These are phyloP conservation scores for Venturia pyrina DNA, from an alignment of 2,329 filamentous ascomycete genomes.

Conservation along the genomic window DNA sequence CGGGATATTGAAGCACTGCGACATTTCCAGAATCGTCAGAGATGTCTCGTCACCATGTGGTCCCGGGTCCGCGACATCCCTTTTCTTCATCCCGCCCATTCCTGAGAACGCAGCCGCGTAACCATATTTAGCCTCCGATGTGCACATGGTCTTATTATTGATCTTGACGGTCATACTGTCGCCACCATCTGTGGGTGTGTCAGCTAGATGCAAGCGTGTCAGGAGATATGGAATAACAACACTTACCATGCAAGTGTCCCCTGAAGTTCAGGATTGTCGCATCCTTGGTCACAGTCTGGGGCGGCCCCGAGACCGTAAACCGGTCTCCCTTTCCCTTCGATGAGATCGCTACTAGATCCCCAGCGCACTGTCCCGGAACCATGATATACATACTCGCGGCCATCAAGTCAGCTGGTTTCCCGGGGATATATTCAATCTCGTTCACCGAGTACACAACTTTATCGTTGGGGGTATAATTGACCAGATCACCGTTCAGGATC, in stretches of 20 bases:
- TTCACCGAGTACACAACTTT: neutral
- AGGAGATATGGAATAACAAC: too few species aligned
- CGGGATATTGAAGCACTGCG: neutral
- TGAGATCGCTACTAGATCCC: neutral
- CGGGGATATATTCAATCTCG: slow-evolving; percentile 2
- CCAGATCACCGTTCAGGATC: neutral
- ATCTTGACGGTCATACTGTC: neutral
- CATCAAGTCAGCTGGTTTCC: neutral
- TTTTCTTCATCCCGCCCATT: neutral
- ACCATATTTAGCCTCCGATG: neutral
- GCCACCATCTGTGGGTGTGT: neutral
- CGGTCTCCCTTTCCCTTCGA: neutral
- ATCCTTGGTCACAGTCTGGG: neutral
- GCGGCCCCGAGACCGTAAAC: neutral
- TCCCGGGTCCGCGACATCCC: neutral
- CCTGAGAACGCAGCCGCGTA: neutral
- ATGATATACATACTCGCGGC: neutral
- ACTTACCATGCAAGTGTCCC: neutral
- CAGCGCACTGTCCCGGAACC: neutral
- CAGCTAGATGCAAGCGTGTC: too few species aligned
- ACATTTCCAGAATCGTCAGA: neutral
- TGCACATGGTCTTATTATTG: neutral
- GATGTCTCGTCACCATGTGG: neutral
- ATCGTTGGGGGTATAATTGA: neutral
- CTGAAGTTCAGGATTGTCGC: neutral